Evolutionary conservation across 2,329 filamentous ascomycete genomes (phyloP).

Genomic region (Tricladium varicosporioides): DNA sequence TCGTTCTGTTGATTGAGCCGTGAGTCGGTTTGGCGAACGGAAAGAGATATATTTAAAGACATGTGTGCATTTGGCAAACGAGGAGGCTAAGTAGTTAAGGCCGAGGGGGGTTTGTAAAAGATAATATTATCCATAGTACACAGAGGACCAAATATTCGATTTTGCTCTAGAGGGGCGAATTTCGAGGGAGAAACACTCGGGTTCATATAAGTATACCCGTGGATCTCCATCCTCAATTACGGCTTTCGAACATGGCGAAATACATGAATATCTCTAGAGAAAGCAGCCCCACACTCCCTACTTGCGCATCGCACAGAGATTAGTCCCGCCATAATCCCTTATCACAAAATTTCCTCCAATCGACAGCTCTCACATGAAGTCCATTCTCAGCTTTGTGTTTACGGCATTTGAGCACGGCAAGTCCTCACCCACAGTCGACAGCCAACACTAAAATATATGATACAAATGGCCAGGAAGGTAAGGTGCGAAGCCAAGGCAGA

Average conservation of each 20-base stretch:
- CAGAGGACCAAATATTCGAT: not conserved
- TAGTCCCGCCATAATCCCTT: not conserved
- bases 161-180: slow-evolving; percentile 2
- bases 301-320: not conserved
- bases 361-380: not conserved
- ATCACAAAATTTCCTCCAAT: no score
- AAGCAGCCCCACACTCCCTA: not conserved
- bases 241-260: not conserved
- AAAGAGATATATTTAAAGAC: slow-evolving; percentile 11
- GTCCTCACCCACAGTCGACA: not conserved
- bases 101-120: slow-evolving; percentile 10
- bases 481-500: not conserved
- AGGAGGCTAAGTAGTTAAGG: slow-evolving; percentile 8
- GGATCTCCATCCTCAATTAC: not conserved
- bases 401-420: not conserved
- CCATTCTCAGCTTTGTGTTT: not conserved
- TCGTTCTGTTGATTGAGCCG: slow-evolving; percentile 5
- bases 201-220: slow-evolving; percentile 4
- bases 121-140: slow-evolving; percentile 3
- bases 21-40: slow-evolving; percentile 9
- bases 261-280: slow-evolving; percentile 5
- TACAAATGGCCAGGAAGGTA: not conserved
- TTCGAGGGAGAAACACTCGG: not conserved
- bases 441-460: not conserved
- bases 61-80: slow-evolving; percentile 8